These are phyloP conservation scores for Boletus barrowsii DNA, from an alignment of 768 basidiomycete species.

Conservation along the genomic window DNA sequence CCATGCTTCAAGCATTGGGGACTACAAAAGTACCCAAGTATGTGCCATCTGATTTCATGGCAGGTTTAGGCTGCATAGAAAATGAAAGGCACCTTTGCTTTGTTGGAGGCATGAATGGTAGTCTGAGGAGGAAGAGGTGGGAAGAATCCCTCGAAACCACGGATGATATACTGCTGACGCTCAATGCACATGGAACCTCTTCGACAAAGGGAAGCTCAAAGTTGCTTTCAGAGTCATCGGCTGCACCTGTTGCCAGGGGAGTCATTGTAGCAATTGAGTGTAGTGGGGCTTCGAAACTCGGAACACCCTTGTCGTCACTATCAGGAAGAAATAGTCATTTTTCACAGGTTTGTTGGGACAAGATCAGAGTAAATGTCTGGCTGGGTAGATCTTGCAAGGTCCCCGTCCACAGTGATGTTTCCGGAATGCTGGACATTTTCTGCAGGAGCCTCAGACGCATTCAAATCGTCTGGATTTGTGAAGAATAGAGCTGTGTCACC, in stretches of 20 bases:
- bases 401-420: neutral
- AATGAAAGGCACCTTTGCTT: slow-evolving; percentile 54
- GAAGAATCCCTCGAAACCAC: slow-evolving; percentile 22
- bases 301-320: slow-evolving; percentile 42
- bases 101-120: slow-evolving; percentile 31
- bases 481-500: slow-evolving; percentile 46
- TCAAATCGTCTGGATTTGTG: slow-evolving; percentile 53
- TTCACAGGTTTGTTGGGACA: slow-evolving; percentile 14
- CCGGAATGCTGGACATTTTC: slow-evolving; percentile 7
- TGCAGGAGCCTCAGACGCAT: slow-evolving; percentile 17
- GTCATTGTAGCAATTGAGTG: neutral
- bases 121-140: slow-evolving; percentile 26
- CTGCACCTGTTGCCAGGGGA: slow-evolving; percentile 37
- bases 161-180: slow-evolving; percentile 40
- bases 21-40: slow-evolving; percentile 71
- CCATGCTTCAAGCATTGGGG: slow-evolving; percentile 76
- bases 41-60: slow-evolving; percentile 24
- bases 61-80: slow-evolving; percentile 12
- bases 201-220: slow-evolving; percentile 34
- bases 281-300: slow-evolving; percentile 7
- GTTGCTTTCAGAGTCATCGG: slow-evolving; percentile 29
- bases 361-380: neutral
- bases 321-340: slow-evolving; percentile 40
- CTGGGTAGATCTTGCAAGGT: neutral
- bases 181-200: slow-evolving; percentile 38